Conservation (phyloP, 192 early-diverging fungal genomes). For the Backusella psychrophila region DNA sequence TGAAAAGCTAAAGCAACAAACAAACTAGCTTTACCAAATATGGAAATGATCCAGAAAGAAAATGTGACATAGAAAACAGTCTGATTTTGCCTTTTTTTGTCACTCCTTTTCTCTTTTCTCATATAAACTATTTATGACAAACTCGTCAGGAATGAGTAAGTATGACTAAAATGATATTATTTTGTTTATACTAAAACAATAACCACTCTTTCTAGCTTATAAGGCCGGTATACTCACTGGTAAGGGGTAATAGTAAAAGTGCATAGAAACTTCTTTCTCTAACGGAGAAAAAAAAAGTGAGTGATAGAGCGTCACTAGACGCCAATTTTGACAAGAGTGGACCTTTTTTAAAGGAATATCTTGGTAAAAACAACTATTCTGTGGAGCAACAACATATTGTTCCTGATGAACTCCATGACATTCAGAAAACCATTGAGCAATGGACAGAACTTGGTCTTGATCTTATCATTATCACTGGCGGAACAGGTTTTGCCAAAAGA, state of each 20-base stretch:
- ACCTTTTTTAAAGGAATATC: slow-evolving; percentile 48
- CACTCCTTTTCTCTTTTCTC: background rate
- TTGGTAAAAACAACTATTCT: slow-evolving; percentile 34
- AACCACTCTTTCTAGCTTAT: background rate
- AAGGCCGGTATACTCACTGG: slow-evolving; percentile 3
- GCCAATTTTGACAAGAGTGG: slow-evolving; percentile 61
- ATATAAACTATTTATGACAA: background rate
- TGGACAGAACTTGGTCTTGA: slow-evolving; percentile 56
- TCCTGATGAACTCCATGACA: slow-evolving; percentile 53
- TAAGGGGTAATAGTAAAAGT: background rate
- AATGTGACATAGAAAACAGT: background rate
- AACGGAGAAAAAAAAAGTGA: slow-evolving; percentile 37
- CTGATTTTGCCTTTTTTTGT: no score
- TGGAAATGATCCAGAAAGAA: background rate
- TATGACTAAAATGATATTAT: background rate
- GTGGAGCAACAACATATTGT: slow-evolving; percentile 37
- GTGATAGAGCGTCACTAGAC: slow-evolving; percentile 59
- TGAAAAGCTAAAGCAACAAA: background rate
- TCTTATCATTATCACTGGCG: slow-evolving; percentile 83
- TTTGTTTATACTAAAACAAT: background rate
- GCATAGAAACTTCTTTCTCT: background rate
- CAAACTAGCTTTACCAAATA: background rate
- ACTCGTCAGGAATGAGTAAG: background rate
- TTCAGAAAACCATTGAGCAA: slow-evolving; percentile 44
- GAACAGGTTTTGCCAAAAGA: slow-evolving; percentile 86